Evolutionary conservation across 768 basidiomycete species (phyloP), one percentile per base, ranked within the genome.

Genomic region (Phylloporus sp.): DNA sequence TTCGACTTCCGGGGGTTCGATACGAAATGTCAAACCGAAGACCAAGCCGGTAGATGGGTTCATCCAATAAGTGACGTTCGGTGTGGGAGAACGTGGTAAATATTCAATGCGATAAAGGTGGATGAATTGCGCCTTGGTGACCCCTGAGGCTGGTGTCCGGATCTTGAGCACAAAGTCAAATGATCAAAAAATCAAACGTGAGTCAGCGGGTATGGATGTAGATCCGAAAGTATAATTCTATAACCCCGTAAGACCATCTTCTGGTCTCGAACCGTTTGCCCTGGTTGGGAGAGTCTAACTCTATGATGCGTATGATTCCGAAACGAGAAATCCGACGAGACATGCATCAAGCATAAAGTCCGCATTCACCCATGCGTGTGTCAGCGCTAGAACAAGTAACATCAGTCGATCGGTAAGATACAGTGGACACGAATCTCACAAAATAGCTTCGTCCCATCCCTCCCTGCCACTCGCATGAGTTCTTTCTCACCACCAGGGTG

Each of bases 321-420:
- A 66, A 11, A 93, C 81, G 32, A 99, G 70, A 59, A 96, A 89
- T 14, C 95, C 95, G 29, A 99, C 86, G 37, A 96, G 72, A 65
- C 91, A 97, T 27, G 82, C 77, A 61, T 97, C 94, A 18, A 99
- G 73, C 90, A 98, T 96, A 57, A 85, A 85, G 41, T 99, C 95
- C n/a, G 78, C 80, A 56, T 91, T 97, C 26, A 99, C 93, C 95
- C 95, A 99, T 4, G 85, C 89, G 65, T 99, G 95, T 0, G 94
- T 97, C 20, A 79, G 68, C 37, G 86, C 95, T 98, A 53, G 27
- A 28, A 42, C 15, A 17, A 21, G 31, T 42, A 14, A 43, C 36
- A 31, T 44, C 48, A 57, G 44, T 38, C 14, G n/a, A 33, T 9
- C 23, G 28, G 35, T 13, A 24, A 35, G 23, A 49, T 36, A 29